These are phyloP conservation scores for Vitis vinifera DNA, from an alignment of 164 flowering plant species.

Conservation along the genomic window DNA sequence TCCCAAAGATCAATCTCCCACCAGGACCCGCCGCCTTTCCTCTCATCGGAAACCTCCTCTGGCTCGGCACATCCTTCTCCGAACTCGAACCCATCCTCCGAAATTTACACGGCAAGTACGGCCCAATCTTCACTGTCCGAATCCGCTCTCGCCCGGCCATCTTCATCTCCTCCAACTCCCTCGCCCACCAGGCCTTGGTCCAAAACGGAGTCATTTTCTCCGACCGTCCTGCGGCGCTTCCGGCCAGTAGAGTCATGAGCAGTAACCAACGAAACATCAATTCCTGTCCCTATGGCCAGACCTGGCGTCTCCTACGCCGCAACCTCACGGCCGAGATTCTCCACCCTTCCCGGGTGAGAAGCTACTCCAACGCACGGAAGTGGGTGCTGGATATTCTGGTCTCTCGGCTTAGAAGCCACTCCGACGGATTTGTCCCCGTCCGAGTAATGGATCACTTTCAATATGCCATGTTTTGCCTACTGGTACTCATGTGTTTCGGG, in stretches of 20 bases:
- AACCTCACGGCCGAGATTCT: constrained; percentile 20
- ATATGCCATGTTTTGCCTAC: constrained; percentile 17
- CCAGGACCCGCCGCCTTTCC: constrained; percentile 44
- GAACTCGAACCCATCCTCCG: constrained; percentile 26
- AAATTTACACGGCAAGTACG: no score
- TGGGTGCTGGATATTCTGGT: constrained; percentile 19
- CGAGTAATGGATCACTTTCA: constrained; percentile 6
- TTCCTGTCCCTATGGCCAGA: constrained; percentile 21
- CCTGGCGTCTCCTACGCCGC: constrained; percentile 27
- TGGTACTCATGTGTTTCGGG: constrained; percentile 28
- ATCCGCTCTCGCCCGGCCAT: constrained; percentile 15
- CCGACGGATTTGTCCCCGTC: no score
- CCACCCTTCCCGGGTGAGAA: constrained; percentile 20
- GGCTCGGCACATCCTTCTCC: constrained; percentile 21
- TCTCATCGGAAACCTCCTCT: constrained; percentile 28
- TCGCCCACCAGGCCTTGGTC: constrained; percentile 47
- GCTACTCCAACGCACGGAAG: constrained; percentile 12
- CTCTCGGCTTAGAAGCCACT: not conserved
- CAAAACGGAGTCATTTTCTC: constrained; percentile 28
- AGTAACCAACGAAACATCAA: constrained; percentile 18
- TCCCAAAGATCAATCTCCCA: constrained; percentile 24
- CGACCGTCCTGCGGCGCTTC: constrained; percentile 10
- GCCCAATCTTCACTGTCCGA: no score
- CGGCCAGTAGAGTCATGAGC: constrained; percentile 4
- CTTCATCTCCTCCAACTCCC: constrained; percentile 29